A percentile compares a stretch with the other conserved stretches of the same genome.
Conservation (phyloP, 768 basidiomycete species). For the Boletus tomentosulus region DNA sequence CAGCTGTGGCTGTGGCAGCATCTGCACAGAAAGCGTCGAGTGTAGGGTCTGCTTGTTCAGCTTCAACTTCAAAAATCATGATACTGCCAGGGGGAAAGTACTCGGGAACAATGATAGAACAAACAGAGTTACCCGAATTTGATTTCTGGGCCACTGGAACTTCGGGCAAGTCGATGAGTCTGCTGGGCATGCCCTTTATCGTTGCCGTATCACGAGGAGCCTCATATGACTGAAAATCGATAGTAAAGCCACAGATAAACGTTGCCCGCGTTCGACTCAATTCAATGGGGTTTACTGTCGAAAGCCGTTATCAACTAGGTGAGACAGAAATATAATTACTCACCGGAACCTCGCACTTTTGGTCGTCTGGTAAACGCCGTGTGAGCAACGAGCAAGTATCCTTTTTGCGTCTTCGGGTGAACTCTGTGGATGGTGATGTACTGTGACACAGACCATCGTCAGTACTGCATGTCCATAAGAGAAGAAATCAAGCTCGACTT, state of each 20-base stretch:
- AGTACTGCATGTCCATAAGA: neutral
- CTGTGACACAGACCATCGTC: conserved; percentile 37
- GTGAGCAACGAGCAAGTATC: conserved; percentile 88
- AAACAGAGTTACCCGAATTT: conserved; percentile 66
- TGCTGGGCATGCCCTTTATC: conserved; percentile 70
- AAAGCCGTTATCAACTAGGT: neutral
- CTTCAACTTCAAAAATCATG: conserved; percentile 86
- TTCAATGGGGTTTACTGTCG: conserved; percentile 75
- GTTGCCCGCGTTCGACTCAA: conserved; percentile 74
- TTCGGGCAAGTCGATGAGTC: conserved; percentile 57
- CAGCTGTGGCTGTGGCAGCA: conserved; percentile 67
- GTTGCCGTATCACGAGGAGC: conserved; percentile 43
- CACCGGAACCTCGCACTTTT: conserved; percentile 78
- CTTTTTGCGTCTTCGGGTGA: conserved; percentile 85
- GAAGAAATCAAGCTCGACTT: conserved; percentile 31
- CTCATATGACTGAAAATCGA: conserved; percentile 66
- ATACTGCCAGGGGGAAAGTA: conserved; percentile 94
- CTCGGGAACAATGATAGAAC: conserved; percentile 81
- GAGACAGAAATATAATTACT: conserved; percentile 23
- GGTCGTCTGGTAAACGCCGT: conserved; percentile 85
- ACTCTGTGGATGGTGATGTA: conserved; percentile 93
- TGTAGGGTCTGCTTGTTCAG: conserved; percentile 63
- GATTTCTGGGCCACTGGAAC: conserved; percentile 56
- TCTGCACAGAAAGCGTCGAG: conserved; percentile 73
- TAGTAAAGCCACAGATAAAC: conserved; percentile 75